phyloP scores from a whole-genome alignment of 164 flowering plant species.

The Dillenia suffruticosa region DNA sequence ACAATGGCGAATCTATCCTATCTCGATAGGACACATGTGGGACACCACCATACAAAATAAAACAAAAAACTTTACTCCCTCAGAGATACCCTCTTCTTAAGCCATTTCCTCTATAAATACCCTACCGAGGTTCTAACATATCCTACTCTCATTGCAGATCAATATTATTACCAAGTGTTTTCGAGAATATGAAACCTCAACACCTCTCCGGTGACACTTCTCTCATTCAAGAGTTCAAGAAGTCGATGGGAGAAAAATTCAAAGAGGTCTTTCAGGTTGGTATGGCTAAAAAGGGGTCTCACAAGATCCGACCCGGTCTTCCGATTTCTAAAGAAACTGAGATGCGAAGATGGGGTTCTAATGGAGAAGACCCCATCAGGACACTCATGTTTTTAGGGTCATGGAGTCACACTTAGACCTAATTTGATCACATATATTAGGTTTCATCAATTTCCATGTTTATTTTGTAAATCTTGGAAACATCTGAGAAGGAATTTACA shows the following conservation, averaged over 20 bases:
- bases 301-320: neutral
- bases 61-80: conserved; percentile 3
- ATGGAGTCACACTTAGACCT: conserved; percentile 53
- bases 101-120: conserved; percentile 17
- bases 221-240: conserved; percentile 28
- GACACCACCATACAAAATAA: conserved; percentile 6
- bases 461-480: too few species aligned
- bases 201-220: conserved; percentile 22
- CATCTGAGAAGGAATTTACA: too few species aligned
- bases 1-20: conserved; percentile 13
- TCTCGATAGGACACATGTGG: conserved; percentile 11
- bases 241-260: conserved; percentile 31
- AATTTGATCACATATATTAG: too few species aligned
- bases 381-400: conserved; percentile 70
- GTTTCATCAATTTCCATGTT: too few species aligned
- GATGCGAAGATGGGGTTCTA: conserved; percentile 21
- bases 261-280: conserved; percentile 20
- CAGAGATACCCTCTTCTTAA: neutral
- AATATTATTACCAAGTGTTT: neutral
- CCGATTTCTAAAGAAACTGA: conserved; percentile 18
- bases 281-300: neutral
- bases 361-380: conserved; percentile 57
- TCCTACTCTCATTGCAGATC: neutral
- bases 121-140: neutral
- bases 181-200: conserved; percentile 31